These are phyloP conservation scores for Conticribra guillardii DNA, from an alignment of 108 stramenopile species.

Conservation along the genomic window DNA sequence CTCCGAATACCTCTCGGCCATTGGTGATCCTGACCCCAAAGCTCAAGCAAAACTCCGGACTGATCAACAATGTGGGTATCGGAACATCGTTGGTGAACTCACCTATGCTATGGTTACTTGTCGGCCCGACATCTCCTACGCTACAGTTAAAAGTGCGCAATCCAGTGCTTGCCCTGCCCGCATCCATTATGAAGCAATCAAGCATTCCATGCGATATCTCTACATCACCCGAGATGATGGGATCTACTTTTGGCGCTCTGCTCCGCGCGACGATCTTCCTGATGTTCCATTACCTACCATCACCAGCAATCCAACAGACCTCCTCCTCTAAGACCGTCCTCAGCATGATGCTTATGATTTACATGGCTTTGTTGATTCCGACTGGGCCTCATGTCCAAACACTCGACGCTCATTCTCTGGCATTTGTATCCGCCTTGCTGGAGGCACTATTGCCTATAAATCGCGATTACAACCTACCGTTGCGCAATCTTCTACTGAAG, in stretches of 20 bases:
- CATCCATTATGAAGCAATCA: constrained; percentile 1
- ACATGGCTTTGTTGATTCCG: constrained; percentile 28
- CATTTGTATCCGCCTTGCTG: no score
- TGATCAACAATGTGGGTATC: constrained; percentile 18
- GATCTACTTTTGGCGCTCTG: constrained; percentile 38
- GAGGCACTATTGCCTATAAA: no score
- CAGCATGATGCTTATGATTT: not conserved
- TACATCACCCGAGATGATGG: constrained; percentile 7
- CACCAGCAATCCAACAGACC: no score
- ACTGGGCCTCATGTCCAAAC: constrained; percentile 47
- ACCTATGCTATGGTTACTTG: constrained; percentile 40
- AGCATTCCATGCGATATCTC: constrained; percentile 6
- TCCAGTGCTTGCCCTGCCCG: not conserved
- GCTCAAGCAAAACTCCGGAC: constrained; percentile 6
- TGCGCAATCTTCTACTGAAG: no score
- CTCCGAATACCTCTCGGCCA: not conserved
- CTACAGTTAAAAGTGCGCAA: no score
- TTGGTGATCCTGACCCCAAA: not conserved
- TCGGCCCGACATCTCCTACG: no score
- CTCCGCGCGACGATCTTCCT: constrained; percentile 7
- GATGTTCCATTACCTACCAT: not conserved
- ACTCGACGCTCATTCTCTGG: no score
- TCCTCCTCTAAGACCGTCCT: not conserved
- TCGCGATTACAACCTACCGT: no score
- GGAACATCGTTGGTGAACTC: constrained; percentile 45